phyloP scores from a whole-genome alignment of 768 basidiomycete species.

The Saitozyma podzolica region DNA sequence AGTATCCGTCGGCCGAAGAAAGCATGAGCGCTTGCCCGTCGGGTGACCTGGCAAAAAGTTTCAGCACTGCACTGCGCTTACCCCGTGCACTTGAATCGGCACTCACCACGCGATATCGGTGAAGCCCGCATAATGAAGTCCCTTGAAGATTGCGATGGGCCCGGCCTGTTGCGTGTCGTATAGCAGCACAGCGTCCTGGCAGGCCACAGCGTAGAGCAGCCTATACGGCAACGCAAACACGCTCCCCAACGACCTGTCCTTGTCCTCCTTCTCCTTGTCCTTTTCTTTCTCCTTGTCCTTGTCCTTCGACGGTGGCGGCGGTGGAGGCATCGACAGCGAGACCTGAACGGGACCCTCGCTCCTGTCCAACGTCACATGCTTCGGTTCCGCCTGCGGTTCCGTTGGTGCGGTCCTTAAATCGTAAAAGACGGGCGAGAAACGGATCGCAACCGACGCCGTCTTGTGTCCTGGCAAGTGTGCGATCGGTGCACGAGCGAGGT shows the following conservation, averaged over 20 bases:
- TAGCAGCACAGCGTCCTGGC: slow-evolving; percentile 90
- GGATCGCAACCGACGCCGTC: slow-evolving; percentile 89
- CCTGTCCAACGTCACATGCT: slow-evolving; percentile 63
- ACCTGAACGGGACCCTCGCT: slow-evolving; percentile 50
- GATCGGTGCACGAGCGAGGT: slow-evolving; percentile 87
- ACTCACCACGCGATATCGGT: slow-evolving; percentile 92
- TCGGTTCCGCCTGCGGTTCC: slow-evolving; percentile 54
- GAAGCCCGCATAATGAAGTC: slow-evolving; percentile 95
- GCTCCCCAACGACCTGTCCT: slow-evolving; percentile 55
- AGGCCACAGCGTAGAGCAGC: slow-evolving; percentile 91
- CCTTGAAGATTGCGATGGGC: slow-evolving; percentile 86
- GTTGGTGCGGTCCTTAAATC: slow-evolving; percentile 69
- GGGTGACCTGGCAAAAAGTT: slow-evolving; percentile 68
- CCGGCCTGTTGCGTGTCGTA: slow-evolving; percentile 96
- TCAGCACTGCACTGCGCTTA: not conserved
- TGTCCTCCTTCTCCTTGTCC: slow-evolving; percentile 29
- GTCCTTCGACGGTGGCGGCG: slow-evolving; percentile 66
- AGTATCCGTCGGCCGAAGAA: slow-evolving; percentile 93
- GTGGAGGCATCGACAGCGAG: slow-evolving; percentile 60
- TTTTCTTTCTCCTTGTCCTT: slow-evolving; percentile 51
- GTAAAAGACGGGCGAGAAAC: slow-evolving; percentile 89
- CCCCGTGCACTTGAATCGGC: not conserved
- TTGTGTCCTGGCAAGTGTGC: slow-evolving; percentile 95
- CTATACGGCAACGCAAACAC: slow-evolving; percentile 89
- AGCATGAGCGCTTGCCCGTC: slow-evolving; percentile 92